A percentile compares a stretch with the other conserved stretches of the same genome.
phyloP scores from a whole-genome alignment of 129 eudicot genomes.

The Scalesia atractyloides region DNA sequence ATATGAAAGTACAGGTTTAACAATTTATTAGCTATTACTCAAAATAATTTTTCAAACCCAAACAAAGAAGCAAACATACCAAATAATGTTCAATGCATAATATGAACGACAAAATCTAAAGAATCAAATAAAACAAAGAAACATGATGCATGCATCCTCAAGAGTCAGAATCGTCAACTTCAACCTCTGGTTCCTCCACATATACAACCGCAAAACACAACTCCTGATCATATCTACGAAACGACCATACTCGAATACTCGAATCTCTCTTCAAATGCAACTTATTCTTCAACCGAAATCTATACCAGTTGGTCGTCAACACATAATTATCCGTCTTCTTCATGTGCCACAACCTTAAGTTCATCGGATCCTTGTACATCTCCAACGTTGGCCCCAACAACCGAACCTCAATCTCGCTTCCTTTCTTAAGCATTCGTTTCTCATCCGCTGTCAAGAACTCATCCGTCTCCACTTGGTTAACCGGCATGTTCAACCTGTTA shows the following conservation, averaged over 20 bases:
- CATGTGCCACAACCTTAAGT: neutral
- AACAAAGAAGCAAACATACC: no score
- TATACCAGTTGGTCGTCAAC: neutral
- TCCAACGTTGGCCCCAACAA: conserved; percentile 2
- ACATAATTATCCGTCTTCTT: neutral
- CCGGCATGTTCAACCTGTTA: neutral
- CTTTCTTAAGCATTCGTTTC: neutral
- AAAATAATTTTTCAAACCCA: no score
- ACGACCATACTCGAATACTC: neutral
- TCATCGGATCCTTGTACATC: neutral
- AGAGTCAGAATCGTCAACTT: no score
- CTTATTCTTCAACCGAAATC: neutral
- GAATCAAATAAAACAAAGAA: no score
- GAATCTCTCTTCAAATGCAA: neutral
- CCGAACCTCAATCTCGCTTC: neutral
- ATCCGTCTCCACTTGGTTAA: neutral
- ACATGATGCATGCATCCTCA: no score
- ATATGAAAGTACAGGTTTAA: no score
- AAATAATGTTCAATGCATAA: no score
- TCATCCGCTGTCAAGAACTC: neutral
- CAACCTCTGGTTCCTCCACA: no score
- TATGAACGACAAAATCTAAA: no score
- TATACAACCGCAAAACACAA: neutral
- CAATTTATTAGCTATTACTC: no score
- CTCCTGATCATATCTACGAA: neutral